These are phyloP conservation scores for Penicillium salamii DNA, from an alignment of 495 filamentous ascomycete genomes.

Conservation along the genomic window DNA sequence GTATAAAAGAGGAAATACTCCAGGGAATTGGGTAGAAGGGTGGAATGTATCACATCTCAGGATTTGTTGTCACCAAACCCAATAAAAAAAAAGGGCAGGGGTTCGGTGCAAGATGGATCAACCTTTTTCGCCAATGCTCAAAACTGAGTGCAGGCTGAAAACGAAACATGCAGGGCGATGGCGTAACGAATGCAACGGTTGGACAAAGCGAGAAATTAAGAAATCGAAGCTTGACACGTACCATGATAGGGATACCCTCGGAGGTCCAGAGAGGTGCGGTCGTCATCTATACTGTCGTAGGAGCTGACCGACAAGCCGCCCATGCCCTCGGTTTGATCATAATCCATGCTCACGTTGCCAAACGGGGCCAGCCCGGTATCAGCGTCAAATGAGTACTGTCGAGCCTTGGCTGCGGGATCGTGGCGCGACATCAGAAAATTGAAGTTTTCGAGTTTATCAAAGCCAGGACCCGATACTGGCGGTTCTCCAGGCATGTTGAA, in stretches of 20 bases:
- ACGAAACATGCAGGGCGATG: constrained; percentile 32
- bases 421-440: constrained; percentile 41
- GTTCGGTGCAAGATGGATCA: background rate
- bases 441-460: constrained; percentile 45
- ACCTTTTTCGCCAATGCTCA: constrained; percentile 1
- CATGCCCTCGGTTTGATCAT: constrained; percentile 48
- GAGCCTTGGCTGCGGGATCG: constrained; percentile 35
- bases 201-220: constrained; percentile 18
- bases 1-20: background rate
- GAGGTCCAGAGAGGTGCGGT: constrained; percentile 42
- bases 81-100: too few relatives aligned
- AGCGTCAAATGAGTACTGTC: constrained; percentile 45
- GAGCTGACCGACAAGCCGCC: constrained; percentile 49
- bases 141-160: constrained; percentile 1
- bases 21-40: background rate
- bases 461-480: constrained; percentile 26
- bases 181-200: constrained; percentile 39
- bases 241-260: constrained; percentile 46
- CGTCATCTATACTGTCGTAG: constrained; percentile 49
- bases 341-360: constrained; percentile 40
- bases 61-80: too few relatives aligned
- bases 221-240: constrained; percentile 22
- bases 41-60: too few relatives aligned
- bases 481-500: constrained; percentile 41
- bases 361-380: constrained; percentile 40